phyloP scores from a whole-genome alignment of 441 rosid species.

The Populus trichocarpa region DNA sequence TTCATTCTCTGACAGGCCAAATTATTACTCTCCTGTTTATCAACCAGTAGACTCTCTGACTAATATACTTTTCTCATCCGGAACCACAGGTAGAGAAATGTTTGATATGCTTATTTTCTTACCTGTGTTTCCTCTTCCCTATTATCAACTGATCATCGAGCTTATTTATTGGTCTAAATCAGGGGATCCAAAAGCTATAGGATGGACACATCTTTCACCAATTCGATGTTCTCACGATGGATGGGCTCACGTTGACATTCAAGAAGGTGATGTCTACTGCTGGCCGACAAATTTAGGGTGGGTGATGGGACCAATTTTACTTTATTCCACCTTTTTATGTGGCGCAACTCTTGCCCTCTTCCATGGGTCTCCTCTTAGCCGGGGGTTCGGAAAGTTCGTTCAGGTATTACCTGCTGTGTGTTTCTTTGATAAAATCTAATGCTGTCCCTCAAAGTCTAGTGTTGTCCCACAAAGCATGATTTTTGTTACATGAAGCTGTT shows the following conservation, averaged over 20 bases:
- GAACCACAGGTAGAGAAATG: conserved; percentile 63
- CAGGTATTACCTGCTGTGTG: conserved; percentile 38
- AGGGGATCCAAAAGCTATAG: conserved; percentile 96
- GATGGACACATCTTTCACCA: conserved; percentile 83
- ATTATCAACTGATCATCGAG: conserved; percentile 7
- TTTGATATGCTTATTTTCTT: neutral
- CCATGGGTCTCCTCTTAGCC: conserved; percentile 83
- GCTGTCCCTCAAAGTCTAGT: neutral
- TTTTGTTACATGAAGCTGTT: neutral
- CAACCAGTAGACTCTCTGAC: conserved; percentile 50
- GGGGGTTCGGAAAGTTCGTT: conserved; percentile 76
- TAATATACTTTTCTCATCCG: conserved; percentile 82
- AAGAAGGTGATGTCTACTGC: conserved; percentile 56
- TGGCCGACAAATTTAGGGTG: conserved; percentile 97
- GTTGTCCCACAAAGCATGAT: neutral
- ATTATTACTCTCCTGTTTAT: conserved; percentile 43
- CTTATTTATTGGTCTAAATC: conserved; percentile 7
- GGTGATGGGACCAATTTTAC: conserved; percentile 81
- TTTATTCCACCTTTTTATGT: conserved; percentile 56
- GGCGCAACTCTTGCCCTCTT: conserved; percentile 83
- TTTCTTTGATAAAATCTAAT: neutral
- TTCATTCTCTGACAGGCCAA: conserved; percentile 35
- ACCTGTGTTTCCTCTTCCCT: neutral
- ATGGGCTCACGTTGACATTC: conserved; percentile 60
- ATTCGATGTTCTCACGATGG: conserved; percentile 58